phyloP scores from a whole-genome alignment of 1,139 yeast genomes.

The Geotrichum klebahnii region DNA sequence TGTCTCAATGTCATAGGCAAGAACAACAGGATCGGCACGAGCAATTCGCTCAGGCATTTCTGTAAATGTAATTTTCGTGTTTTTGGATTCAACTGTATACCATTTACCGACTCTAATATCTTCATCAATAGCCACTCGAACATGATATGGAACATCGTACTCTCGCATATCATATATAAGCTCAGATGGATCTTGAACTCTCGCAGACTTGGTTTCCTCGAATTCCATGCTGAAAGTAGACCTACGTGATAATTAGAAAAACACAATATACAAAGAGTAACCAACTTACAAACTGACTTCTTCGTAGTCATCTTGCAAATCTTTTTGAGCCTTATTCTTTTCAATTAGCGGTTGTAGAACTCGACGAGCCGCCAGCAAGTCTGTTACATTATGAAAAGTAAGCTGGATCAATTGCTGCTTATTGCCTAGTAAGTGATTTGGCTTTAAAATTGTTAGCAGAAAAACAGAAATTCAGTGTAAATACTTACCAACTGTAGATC shows the following conservation, averaged over 20 bases:
- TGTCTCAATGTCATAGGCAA: slow-evolving; percentile 97
- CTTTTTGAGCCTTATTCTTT: slow-evolving; percentile 61
- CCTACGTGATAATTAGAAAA: slow-evolving; percentile 14
- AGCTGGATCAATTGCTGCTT: slow-evolving; percentile 61
- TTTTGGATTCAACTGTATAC: slow-evolving; percentile 73
- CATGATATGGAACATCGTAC: slow-evolving; percentile 95
- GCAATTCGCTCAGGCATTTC: slow-evolving; percentile 76
- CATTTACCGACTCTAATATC: slow-evolving; percentile 90
- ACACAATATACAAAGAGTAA: too few species aligned
- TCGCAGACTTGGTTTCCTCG: slow-evolving; percentile 26
- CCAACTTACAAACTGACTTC: slow-evolving; percentile 45
- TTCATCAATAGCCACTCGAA: slow-evolving; percentile 85
- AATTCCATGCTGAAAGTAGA: slow-evolving; percentile 26
- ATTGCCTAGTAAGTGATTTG: slow-evolving; percentile 83
- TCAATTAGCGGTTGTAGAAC: slow-evolving; percentile 63
- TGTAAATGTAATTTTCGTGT: slow-evolving; percentile 52
- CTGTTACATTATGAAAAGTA: slow-evolving; percentile 69
- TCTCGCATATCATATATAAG: slow-evolving; percentile 79
- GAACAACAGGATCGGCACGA: slow-evolving; percentile 94
- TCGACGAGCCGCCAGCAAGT: slow-evolving; percentile 70
- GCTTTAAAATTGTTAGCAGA: slow-evolving; percentile 29
- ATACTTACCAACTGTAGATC: slow-evolving; percentile 53
- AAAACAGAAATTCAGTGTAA: not conserved
- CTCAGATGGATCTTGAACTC: slow-evolving; percentile 52
- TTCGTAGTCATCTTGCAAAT: slow-evolving; percentile 67